Evolutionary conservation across 2,329 filamentous ascomycete species (phyloP).

Genomic region (Allantophomopsis cytisporea): DNA sequence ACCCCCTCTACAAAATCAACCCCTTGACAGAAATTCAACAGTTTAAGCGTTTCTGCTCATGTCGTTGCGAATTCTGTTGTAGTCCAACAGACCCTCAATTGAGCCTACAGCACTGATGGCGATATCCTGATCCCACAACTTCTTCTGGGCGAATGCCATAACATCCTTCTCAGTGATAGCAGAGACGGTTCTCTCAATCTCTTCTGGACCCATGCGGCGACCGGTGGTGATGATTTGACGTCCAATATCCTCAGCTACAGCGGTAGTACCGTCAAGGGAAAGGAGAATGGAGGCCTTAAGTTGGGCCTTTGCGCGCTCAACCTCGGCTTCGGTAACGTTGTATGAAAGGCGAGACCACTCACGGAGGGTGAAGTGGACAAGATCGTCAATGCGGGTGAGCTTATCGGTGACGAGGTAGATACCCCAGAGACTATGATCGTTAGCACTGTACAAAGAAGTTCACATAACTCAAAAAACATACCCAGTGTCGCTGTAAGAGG

Average conservation of each 20-base stretch:
- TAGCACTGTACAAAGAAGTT: constrained; percentile 17
- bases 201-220: constrained; percentile 76
- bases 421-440: constrained; percentile 73
- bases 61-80: constrained; percentile 66
- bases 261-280: constrained; percentile 92
- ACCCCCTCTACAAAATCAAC: constrained; percentile 3
- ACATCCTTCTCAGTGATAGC: constrained; percentile 90
- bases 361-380: constrained; percentile 94
- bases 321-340: constrained; percentile 79
- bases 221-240: constrained; percentile 97
- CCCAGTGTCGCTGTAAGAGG: constrained; percentile 98
- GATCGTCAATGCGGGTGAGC: constrained; percentile 76
- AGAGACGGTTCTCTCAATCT: constrained; percentile 88
- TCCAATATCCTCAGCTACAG: constrained; percentile 95
- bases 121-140: constrained; percentile 95
- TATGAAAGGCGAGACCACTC: constrained; percentile 94
- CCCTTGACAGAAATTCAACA: background rate
- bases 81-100: constrained; percentile 77
- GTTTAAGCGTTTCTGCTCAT: constrained; percentile 61
- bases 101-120: constrained; percentile 85
- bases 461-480: constrained; percentile 33
- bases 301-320: constrained; percentile 97
- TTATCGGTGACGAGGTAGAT: constrained; percentile 97
- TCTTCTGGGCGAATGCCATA: constrained; percentile 89
- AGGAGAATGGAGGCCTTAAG: constrained; percentile 97